These are phyloP conservation scores for Penstemon davidsonii DNA, from an alignment of 257 asterid genomes.

Conservation along the genomic window DNA sequence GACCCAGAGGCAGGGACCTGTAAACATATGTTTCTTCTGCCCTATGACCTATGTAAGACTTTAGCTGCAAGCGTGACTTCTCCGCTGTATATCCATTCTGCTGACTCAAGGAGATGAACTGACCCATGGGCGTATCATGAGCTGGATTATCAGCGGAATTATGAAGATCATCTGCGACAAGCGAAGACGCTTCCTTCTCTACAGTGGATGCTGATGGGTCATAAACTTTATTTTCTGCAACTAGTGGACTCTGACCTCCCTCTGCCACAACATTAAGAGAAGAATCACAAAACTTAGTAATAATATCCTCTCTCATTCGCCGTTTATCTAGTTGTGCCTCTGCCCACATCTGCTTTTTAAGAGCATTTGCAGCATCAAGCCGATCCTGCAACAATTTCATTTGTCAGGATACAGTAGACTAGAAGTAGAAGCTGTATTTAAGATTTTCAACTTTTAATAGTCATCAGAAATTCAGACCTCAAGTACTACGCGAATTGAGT, in stretches of 20 bases:
- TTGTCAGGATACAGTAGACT: constrained; percentile 18
- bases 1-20: constrained; percentile 96
- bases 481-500: constrained; percentile 75
- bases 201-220: constrained; percentile 43
- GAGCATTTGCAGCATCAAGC: constrained; percentile 84
- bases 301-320: constrained; percentile 77
- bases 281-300: constrained; percentile 58
- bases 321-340: constrained; percentile 92
- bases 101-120: constrained; percentile 52
- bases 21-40: constrained; percentile 88
- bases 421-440: constrained; percentile 23
- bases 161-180: constrained; percentile 43
- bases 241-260: constrained; percentile 67
- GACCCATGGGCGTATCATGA: constrained; percentile 42
- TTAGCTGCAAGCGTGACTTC: constrained; percentile 87
- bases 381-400: constrained; percentile 70
- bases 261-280: constrained; percentile 56
- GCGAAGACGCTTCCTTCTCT: constrained; percentile 62
- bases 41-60: constrained; percentile 84
- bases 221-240: constrained; percentile 43
- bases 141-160: constrained; percentile 39
- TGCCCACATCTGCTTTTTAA: constrained; percentile 99
- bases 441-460: constrained; percentile 3
- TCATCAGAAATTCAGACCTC: constrained; percentile 41
- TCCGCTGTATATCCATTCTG: constrained; percentile 76